Percentiles rank a stretch among this genome's conserved stretches.
Conservation (phyloP, 306 rosid species). For the Acmispon strigosus region DNA sequence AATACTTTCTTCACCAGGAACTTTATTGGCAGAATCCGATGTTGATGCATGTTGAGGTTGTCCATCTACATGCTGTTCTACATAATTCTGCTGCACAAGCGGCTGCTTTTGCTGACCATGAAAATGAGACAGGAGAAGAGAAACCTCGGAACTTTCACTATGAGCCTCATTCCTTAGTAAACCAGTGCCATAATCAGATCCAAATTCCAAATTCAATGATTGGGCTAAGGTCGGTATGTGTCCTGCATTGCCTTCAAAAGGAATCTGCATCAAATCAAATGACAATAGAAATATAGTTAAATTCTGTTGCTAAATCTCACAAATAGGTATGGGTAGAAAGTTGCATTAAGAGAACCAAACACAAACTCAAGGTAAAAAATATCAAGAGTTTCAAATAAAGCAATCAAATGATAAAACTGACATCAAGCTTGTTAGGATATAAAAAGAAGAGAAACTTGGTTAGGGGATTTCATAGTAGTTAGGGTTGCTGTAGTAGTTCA, state of each 20-base stretch:
- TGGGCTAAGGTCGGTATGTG: constrained; percentile 40
- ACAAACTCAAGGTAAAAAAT: neutral
- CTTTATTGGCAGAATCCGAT: constrained; percentile 32
- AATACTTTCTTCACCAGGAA: constrained; percentile 41
- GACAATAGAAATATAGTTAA: constrained; percentile 17
- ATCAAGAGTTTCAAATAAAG: constrained; percentile 5
- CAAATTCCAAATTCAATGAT: constrained; percentile 42
- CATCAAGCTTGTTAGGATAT: neutral
- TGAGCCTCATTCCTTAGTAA: constrained; percentile 28
- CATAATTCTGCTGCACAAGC: constrained; percentile 28
- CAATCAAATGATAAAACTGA: constrained; percentile 17
- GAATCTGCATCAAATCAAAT: constrained; percentile 36
- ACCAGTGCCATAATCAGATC: constrained; percentile 22
- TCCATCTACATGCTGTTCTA: constrained; percentile 31
- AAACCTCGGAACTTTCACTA: constrained; percentile 30
- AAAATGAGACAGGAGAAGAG: constrained; percentile 23
- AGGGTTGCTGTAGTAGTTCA: too few species aligned
- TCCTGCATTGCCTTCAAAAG: constrained; percentile 46
- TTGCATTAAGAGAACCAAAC: neutral
- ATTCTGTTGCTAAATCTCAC: neutral
- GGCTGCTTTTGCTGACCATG: constrained; percentile 34
- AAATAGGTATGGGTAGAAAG: neutral
- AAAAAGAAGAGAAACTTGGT: too few species aligned
- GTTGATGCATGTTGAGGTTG: constrained; percentile 24
- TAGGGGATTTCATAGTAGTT: too few species aligned